Evolutionary conservation across 2,329 filamentous ascomycete species (phyloP).

Genomic region (Phyllosticta citribraziliensis): DNA sequence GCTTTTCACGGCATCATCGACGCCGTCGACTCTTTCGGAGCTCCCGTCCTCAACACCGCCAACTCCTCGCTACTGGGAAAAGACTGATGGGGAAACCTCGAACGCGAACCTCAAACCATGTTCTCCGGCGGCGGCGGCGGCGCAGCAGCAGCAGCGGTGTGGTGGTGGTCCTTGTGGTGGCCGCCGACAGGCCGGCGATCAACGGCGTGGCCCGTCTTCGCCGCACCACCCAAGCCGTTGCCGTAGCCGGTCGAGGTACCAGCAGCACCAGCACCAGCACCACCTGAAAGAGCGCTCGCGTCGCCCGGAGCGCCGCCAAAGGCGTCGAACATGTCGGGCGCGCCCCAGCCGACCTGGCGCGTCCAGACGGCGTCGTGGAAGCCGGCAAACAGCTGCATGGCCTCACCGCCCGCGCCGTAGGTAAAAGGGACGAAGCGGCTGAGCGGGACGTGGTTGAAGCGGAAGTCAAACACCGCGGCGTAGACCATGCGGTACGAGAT

Average conservation of each 20-base stretch:
- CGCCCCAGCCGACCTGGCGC: constrained; percentile 51
- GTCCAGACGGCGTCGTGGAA: constrained; percentile 50
- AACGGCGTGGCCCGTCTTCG: background rate
- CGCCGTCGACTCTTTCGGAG: too few relatives aligned
- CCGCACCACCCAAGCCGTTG: constrained; percentile 11
- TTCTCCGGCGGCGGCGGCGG: background rate
- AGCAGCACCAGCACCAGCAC: constrained; percentile 25
- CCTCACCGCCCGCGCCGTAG: constrained; percentile 34
- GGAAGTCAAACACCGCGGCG: constrained; percentile 58
- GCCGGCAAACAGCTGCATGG: constrained; percentile 29
- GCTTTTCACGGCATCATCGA: too few relatives aligned
- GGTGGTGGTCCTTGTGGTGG: background rate
- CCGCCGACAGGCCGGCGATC: background rate
- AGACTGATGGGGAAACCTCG: too few relatives aligned
- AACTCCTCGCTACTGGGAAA: too few relatives aligned
- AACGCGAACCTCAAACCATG: background rate
- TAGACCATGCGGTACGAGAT: constrained; percentile 58
- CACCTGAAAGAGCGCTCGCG: constrained; percentile 25
- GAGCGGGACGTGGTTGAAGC: constrained; percentile 57
- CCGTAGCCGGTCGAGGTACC: constrained; percentile 18
- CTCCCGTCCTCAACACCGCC: too few relatives aligned
- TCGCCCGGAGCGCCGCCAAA: constrained; percentile 35
- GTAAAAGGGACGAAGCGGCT: constrained; percentile 47
- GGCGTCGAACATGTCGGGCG: constrained; percentile 25
- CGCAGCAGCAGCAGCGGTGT: background rate